Base-by-base conservation (phyloP, 2,329 filamentous ascomycete species). In the Pyricularia sp. region DNA sequence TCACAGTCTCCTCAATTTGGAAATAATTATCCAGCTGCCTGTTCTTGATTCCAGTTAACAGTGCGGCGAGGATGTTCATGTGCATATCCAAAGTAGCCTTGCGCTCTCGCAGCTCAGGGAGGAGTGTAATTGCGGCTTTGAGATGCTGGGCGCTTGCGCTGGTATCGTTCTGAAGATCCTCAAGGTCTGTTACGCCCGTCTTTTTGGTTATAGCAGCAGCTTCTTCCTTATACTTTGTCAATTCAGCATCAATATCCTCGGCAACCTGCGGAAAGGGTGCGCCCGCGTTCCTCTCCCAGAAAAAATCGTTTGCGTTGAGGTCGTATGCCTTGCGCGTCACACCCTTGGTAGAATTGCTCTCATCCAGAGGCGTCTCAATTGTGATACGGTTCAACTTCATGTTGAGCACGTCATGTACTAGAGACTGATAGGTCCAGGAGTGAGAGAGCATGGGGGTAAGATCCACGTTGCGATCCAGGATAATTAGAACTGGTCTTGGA, bases 401-500 rank as follows among this genome's bases (percentile, higher is more conserved):
- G 71, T 81, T 81, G 67, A 85, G 80, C 20, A 86, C 82, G 71
- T 86, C 87, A 73, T 88, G 91, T 20, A 97, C 92, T 12, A 97
- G 82, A 9, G 92, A 95, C 78, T 97, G 93, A 74, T 97, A 88
- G 10, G 86, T 86, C 84, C 84, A 86, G 25, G 94, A 97, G 79
- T 99, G 95, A 17, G 94, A 97, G n/a, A 99, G 86, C 95, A 99
- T 98, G 2, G 95, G 94, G 72, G 97, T 93, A 68, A 99, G 81
- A 78, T 99, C 95, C 64, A 99, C 90, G 75, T 97, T 98, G 73
- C 95, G 90, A 79, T 99, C 95, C 65, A 98, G 90, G 68, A 99
- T 91, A 72, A 99, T 88, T 64, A 99, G 87, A 0, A 98, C 93
- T 0, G 96, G 95, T 66, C 96, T 85, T 28, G 92, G 92, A 10